Conservation (phyloP, 176 grass and related monocot species). For the Zea luxurians region DNA sequence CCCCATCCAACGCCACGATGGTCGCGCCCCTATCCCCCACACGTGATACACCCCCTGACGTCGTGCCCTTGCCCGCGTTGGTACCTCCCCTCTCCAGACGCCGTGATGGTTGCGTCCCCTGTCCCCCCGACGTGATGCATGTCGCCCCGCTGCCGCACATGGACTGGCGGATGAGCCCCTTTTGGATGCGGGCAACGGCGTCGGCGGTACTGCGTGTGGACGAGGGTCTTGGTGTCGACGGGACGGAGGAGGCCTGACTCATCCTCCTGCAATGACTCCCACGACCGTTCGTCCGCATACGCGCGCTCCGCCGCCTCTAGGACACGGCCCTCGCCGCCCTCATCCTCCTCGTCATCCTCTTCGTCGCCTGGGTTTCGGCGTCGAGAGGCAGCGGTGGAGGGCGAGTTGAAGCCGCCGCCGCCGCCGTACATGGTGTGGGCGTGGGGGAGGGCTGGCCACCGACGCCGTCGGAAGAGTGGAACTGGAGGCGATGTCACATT, state of each 20-base stretch:
- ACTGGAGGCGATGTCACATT: slow-evolving; percentile 26
- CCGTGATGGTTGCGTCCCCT: too few relatives aligned
- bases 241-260: slow-evolving; percentile 87
- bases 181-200: slow-evolving; percentile 77
- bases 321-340: slow-evolving; percentile 54
- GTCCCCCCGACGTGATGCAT: too few relatives aligned
- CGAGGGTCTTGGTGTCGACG: slow-evolving; percentile 83
- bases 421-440: slow-evolving; percentile 44
- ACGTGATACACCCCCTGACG: too few relatives aligned
- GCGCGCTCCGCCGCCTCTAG: slow-evolving; percentile 88
- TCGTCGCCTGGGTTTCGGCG: slow-evolving; percentile 42
- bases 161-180: slow-evolving; percentile 94
- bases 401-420: slow-evolving; percentile 47
- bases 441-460: neutral
- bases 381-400: slow-evolving; percentile 17
- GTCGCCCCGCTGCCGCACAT: too few relatives aligned
- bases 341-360: slow-evolving; percentile 71
- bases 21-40: too few relatives aligned
- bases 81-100: too few relatives aligned
- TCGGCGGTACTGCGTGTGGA: slow-evolving; percentile 87
- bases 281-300: slow-evolving; percentile 97
- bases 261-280: slow-evolving; percentile 96
- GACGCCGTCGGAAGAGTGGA: neutral
- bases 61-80: too few relatives aligned
- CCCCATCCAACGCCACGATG: too few relatives aligned